These are phyloP conservation scores for Saccharomyces hybrid DNA, from an alignment of 1,139 yeast genomes.

Conservation along the genomic window DNA sequence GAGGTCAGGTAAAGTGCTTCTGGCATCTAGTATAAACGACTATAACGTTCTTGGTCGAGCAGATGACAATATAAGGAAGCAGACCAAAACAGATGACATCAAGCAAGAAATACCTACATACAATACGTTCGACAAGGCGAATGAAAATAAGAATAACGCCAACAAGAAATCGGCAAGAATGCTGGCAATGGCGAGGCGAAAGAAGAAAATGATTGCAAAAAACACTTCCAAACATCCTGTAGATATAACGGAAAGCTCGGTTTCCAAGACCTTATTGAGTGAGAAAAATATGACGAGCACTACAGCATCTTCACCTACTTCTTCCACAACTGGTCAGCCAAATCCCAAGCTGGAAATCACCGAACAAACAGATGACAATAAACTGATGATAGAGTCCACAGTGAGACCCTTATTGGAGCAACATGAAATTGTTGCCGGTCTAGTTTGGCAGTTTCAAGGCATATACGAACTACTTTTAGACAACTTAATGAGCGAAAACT, in stretches of 20 bases:
- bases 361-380: slow-evolving; percentile 71
- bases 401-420: slow-evolving; percentile 66
- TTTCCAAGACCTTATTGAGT: slow-evolving; percentile 47
- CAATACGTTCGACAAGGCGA: slow-evolving; percentile 12
- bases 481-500: slow-evolving; percentile 74
- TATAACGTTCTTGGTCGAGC: slow-evolving; percentile 23
- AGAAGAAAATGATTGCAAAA: slow-evolving; percentile 77
- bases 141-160: slow-evolving; percentile 11
- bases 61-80: slow-evolving; percentile 31
- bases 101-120: slow-evolving; percentile 14
- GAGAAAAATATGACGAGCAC: slow-evolving; percentile 7
- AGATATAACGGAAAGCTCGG: slow-evolving; percentile 71
- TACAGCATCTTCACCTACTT: slow-evolving; percentile 16
- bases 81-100: slow-evolving; percentile 5
- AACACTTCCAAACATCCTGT: slow-evolving; percentile 52
- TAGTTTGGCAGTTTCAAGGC: slow-evolving; percentile 96
- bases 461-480: slow-evolving; percentile 76
- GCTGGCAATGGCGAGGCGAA: slow-evolving; percentile 88
- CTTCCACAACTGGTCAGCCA: neutral
- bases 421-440: slow-evolving; percentile 67
- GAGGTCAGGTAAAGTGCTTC: slow-evolving; percentile 58
- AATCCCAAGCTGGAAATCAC: slow-evolving; percentile 45
- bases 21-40: slow-evolving; percentile 61
- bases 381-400: slow-evolving; percentile 76
- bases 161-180: slow-evolving; percentile 63